These are phyloP conservation scores for Zygosaccharomyces pseudobailii DNA, from an alignment of 1,139 yeast genomes.

Conservation along the genomic window DNA sequence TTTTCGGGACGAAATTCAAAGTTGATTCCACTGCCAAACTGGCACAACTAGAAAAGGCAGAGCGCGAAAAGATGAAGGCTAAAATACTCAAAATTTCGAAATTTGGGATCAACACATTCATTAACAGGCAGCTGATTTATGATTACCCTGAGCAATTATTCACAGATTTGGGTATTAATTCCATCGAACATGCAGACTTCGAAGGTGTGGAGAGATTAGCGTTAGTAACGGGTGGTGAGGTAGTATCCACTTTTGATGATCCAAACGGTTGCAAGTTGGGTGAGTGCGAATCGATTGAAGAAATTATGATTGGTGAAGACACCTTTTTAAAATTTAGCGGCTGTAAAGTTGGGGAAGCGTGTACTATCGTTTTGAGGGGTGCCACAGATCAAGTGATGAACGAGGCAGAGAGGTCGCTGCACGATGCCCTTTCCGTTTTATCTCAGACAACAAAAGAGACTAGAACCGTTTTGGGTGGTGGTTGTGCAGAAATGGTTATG, in stretches of 20 bases:
- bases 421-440: constrained; percentile 91
- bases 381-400: constrained; percentile 95
- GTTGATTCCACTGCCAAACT: constrained; percentile 93
- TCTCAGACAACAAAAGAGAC: constrained; percentile 94
- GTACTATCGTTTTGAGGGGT: constrained; percentile 93
- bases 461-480: constrained; percentile 96
- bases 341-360: constrained; percentile 93
- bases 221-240: constrained; percentile 96
- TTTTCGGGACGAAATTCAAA: constrained; percentile 96
- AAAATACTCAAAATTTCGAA: constrained; percentile 86
- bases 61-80: constrained; percentile 83
- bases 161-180: constrained; percentile 79
- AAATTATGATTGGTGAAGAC: constrained; percentile 85
- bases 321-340: constrained; percentile 85
- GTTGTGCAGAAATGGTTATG: constrained; percentile 98
- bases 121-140: constrained; percentile 92
- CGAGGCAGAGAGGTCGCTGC: constrained; percentile 96
- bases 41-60: constrained; percentile 95
- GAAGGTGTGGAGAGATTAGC: constrained; percentile 98
- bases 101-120: constrained; percentile 81
- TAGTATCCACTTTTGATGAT: constrained; percentile 90
- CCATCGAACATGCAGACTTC: constrained; percentile 97
- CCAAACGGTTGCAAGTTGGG: constrained; percentile 87
- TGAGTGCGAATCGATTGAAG: constrained; percentile 85
- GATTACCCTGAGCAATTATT: constrained; percentile 97